phyloP scores from a whole-genome alignment of 2,329 filamentous ascomycete species.

The Daldinia sp. region DNA sequence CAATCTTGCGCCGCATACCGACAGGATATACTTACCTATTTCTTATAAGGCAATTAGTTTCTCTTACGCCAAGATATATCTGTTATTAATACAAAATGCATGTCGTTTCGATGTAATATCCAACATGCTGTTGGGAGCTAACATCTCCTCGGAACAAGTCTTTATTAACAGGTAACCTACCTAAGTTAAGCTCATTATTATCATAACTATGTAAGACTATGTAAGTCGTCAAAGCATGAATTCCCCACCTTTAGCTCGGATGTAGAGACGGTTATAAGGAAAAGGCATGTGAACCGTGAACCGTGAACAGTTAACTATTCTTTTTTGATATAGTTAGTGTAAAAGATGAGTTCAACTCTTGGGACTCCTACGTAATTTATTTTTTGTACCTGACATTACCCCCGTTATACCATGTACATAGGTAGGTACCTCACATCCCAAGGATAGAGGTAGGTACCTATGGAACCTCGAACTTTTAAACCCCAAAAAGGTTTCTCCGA shows the following conservation, averaged over 20 bases:
- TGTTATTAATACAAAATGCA: constrained; percentile 3
- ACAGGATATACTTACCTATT: not conserved
- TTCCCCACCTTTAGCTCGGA: too few relatives aligned
- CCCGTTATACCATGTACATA: not conserved
- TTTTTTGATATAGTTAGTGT: too few relatives aligned
- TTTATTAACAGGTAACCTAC: not conserved
- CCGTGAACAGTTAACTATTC: too few relatives aligned
- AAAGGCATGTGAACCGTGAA: too few relatives aligned
- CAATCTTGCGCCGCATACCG: not conserved
- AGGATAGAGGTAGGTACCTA: not conserved
- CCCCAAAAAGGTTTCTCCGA: not conserved
- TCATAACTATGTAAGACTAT: too few relatives aligned
- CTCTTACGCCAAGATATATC: not conserved
- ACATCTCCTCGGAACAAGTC: not conserved
- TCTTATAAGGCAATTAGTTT: not conserved
- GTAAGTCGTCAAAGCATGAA: not conserved
- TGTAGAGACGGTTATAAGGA: too few relatives aligned
- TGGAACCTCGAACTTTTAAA: not conserved
- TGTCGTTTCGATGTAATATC: not conserved
- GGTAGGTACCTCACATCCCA: not conserved
- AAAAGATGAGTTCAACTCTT: too few relatives aligned
- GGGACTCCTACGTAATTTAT: too few relatives aligned
- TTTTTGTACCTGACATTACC: not conserved
- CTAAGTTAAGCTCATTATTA: too few relatives aligned
- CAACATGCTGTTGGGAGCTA: not conserved